Evolutionary conservation across 2,329 filamentous ascomycete species (phyloP), one percentile per base, ranked within the genome.

Genomic region (Hypoxylon sp.): DNA sequence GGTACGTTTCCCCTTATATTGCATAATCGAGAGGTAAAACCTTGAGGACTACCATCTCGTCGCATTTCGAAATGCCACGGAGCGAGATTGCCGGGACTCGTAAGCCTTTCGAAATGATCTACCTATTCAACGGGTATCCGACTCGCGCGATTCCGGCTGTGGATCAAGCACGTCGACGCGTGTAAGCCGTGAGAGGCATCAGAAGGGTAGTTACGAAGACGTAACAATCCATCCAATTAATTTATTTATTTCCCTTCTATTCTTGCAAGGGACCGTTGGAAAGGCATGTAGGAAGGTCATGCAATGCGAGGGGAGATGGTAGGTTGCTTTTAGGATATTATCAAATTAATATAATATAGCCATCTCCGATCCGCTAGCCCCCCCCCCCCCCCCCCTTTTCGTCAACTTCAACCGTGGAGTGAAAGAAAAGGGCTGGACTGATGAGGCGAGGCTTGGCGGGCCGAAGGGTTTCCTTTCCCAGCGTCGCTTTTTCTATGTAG

Each of bases 211-310:
- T 46, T 59, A 57, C 19, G 48, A 61, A 53, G 44, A 73, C 46
- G 72, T 72, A 74, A 73, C 71, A 59, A 73, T 74, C 70, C 72
- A 71, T 73, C 48, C 65, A 65, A 68, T 73, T 74, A 74, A 74
- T 74, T 46, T 72, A 72, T 59, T 61, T 56, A 44, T 52, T 22
- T 19, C 17, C 19, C 20, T 19, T 62, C 52, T 48, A 39, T 30
- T 57, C 22, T 56, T 51, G 24, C 34, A 46, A 32, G 24, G 24
- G 57, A 49, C 30, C 32, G 39, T 60, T 51, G 57, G 52, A 55
- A 34, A 49, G n/a, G n/a, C n/a, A n/a, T n/a, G 55, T 48, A 34
- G 47, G 48, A 41, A 46, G 56, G 67, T 52, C 37, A 68, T 70
- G 70, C 69, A 70, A 70, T 65, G 70, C 69, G 7, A 67, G 61